Evolutionary conservation across 306 rosid species (phyloP), one percentile per base, ranked within the genome.

Genomic region (Cajanus cajan): DNA sequence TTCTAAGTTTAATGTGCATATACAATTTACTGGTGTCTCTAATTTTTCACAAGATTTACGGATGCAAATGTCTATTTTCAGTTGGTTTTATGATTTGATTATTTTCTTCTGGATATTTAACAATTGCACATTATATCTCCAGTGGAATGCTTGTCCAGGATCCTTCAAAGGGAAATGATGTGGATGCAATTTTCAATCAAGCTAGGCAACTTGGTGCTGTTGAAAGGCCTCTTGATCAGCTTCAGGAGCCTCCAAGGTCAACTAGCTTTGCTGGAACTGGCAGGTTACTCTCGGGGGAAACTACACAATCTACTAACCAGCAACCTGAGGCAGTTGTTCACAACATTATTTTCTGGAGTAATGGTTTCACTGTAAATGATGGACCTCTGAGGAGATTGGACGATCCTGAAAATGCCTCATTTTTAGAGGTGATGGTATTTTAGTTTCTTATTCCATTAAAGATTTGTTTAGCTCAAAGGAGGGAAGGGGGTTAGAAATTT

Each of bases 121-220:
- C 31, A 25, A 77, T 75, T 66, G 39, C 50, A 8, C 75, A 37
- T 79, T 78, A 75, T 80, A 51, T 84, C 61, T 78, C 80, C 90
- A 95, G 99, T 85, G 99, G 99, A 80, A 95, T 95, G 99, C 98
- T 95, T 71, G 98, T 93, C 70, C 99, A 95, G 87, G 99, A 95
- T 88, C 98, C 99, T 70, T 47, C 94, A 1, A 95, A 95, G 87
- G 93, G 86, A 48, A 92, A 93, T 73, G 92, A 89, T 55, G 99
- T 95, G 76, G 97, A 93, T 80, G 91, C 91, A 25, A 91, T 92
- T 75, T 93, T 95, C 74, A 88, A 91, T 78, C 96, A 91, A 78
- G 98, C 96, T 24, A 91, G 92, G 89, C 90, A 92, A 83, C 85
- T 90, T 50, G 97, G 97, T 77, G 98, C 97, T 18, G 88, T 91